Conservation (phyloP, 208 protist species). For the Tetramitus jugosus region DNA sequence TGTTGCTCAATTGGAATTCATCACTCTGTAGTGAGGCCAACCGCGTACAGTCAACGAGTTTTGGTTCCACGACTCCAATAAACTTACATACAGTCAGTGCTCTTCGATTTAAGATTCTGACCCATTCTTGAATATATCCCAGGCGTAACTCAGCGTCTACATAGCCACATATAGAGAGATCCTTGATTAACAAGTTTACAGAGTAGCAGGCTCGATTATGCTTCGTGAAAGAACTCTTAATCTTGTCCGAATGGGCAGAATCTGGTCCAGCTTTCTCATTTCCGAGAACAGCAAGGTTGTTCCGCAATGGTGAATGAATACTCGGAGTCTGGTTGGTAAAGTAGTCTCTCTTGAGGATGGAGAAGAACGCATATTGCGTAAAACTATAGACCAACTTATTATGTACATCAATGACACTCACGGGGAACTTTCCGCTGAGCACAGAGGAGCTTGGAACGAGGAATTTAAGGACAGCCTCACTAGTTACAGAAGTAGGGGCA, state of each 20-base stretch:
- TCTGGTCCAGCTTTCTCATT: background rate
- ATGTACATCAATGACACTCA: constrained; percentile 1
- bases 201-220: background rate
- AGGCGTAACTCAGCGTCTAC: background rate
- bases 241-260: no score
- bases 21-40: background rate
- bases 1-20: background rate
- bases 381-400: background rate
- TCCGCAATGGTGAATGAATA: no score
- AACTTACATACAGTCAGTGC: background rate
- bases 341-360: background rate
- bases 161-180: background rate
- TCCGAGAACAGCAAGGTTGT: background rate
- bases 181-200: background rate
- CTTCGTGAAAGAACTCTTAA: no score
- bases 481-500: no score
- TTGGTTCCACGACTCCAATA: background rate
- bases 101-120: background rate
- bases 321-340: background rate
- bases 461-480: no score
- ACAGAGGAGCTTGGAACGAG: background rate
- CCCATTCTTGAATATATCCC: background rate
- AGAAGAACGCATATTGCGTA: background rate
- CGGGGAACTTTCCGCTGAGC: background rate
- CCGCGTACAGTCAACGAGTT: no score